Conservation (phyloP, 495 filamentous ascomycete species). For the Hypoxylon intermedium region DNA sequence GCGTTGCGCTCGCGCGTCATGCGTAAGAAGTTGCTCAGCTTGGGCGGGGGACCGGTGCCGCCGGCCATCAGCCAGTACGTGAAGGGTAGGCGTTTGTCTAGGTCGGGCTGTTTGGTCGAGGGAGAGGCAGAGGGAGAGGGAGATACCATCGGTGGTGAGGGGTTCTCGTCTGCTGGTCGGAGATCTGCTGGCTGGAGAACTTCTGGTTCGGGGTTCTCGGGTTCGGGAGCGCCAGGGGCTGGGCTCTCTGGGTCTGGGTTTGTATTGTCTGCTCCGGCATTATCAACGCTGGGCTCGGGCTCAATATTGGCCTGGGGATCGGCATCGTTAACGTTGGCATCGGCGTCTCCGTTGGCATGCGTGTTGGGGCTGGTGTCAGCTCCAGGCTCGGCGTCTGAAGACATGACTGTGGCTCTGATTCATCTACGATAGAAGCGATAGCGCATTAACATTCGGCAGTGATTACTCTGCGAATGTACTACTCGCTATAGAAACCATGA, state of each 20-base stretch:
- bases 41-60: conserved; percentile 28
- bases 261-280: too few relatives aligned
- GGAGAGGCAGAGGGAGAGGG: background rate
- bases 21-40: conserved; percentile 1
- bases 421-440: too few relatives aligned
- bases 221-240: background rate
- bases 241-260: background rate
- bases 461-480: too few relatives aligned
- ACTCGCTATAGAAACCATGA: too few relatives aligned
- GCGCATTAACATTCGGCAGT: too few relatives aligned
- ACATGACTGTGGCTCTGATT: too few relatives aligned
- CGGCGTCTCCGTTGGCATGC: too few relatives aligned
- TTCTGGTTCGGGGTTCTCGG: background rate
- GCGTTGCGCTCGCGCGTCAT: conserved; percentile 34
- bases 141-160: background rate
- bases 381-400: background rate
- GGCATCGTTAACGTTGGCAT: too few relatives aligned
- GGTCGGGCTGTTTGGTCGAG: background rate
- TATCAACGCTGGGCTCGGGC: too few relatives aligned
- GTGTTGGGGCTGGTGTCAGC: background rate
- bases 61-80: conserved; percentile 21
- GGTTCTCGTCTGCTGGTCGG: too few relatives aligned
- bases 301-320: too few relatives aligned
- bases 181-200: background rate
- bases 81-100: conserved; percentile 2